Base-by-base conservation (phyloP, 306 rosid genomes). In the Rubus parviflorus region DNA sequence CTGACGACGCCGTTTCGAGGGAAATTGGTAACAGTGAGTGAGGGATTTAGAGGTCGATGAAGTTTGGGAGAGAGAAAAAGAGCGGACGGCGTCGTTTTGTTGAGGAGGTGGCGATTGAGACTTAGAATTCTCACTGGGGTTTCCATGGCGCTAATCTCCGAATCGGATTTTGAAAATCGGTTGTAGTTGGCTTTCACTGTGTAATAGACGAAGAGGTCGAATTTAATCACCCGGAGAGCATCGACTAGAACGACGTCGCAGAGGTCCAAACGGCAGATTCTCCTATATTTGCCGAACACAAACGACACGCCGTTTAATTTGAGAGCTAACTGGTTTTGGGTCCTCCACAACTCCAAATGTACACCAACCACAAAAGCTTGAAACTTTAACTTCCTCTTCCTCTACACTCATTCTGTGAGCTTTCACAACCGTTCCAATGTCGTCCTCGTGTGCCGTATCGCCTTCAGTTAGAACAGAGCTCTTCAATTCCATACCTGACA, bases 401-500 rank as follows among this genome's bases (percentile, higher is more conserved):
- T 20, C 62, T 40, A 42, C 67, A 41, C 8, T 46, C 46, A 6
- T 16, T 51, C 54, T 77, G 3, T 8, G 41, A 17, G 43, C 12
- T 9, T 77, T 1, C n/a, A 4, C 14, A 41, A 1, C 77, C 25
- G 17, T 48, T 54, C 66, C 80, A 41, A 90, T 88, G 93, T 79
- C 90, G 83, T 90, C 92, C 43, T 30, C 86, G 8, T 82, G 63
- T 56, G 72, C 85, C 38, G 72, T 81, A 13, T 80, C 86, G 2
- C 80, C 91, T 81, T 83, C 90, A 53, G 14, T 81, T 8, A 77
- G 84, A 67, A 81, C 81, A 25, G 90, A 88, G 35, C 81, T 87
- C 79, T 85, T 81, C 40, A 86, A 70, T 70, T 79, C 83, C 30
- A 52, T 52, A 1, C 72, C 70, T 20, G 78, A 74, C 22, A 80